Conservation (phyloP, 352 stramenopile species). For the Pythium sukuiense region DNA sequence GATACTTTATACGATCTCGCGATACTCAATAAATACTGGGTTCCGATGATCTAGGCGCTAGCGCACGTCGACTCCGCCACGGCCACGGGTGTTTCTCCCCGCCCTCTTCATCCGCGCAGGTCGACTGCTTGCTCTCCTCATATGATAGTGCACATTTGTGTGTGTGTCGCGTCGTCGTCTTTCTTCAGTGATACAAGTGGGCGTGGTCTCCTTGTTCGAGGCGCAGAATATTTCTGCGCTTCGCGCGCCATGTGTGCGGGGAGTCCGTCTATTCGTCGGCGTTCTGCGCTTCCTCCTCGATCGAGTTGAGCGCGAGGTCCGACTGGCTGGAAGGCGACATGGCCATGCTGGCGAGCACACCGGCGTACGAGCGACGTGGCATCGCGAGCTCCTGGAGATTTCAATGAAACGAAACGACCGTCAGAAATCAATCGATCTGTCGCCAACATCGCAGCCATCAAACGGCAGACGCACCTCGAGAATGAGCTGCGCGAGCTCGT, state of each 20-base stretch:
- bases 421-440: neutral
- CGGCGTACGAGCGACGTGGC: conserved; percentile 54
- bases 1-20: conserved; percentile 21
- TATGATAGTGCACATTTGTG: conserved; percentile 13
- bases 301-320: conserved; percentile 64
- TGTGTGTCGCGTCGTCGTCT: conserved; percentile 14
- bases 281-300: conserved; percentile 65
- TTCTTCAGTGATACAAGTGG: conserved; percentile 25
- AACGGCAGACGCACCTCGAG: conserved; percentile 47
- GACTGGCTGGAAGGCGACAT: conserved; percentile 56
- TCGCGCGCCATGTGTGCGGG: neutral
- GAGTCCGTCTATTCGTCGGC: conserved; percentile 34
- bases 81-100: neutral
- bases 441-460: conserved; percentile 3
- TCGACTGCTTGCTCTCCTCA: conserved; percentile 6
- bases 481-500: conserved; percentile 76
- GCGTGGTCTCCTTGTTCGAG: neutral
- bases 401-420: neutral
- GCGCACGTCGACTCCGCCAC: neutral
- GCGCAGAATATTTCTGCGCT: neutral
- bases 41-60: conserved; percentile 13
- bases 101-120: neutral
- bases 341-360: conserved; percentile 60
- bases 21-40: conserved; percentile 30
- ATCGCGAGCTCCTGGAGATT: conserved; percentile 54